A percentile compares a stretch with the other conserved stretches of the same genome.
Evolutionary conservation across 2,329 filamentous ascomycete genomes (phyloP).

Genomic region (Akanthomyces muscarius): DNA sequence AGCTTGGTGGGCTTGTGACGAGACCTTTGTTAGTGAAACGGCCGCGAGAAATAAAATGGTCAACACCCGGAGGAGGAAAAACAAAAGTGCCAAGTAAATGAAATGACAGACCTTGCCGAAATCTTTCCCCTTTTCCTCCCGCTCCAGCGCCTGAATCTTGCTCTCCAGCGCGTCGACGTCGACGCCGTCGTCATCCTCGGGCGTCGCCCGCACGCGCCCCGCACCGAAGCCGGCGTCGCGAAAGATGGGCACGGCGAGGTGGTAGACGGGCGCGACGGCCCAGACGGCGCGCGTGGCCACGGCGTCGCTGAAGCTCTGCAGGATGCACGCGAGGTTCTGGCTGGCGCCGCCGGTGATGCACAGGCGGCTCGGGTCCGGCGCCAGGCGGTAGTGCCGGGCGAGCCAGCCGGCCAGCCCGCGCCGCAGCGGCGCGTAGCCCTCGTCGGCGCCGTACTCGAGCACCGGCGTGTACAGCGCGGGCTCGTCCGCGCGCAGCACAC

Average conservation of each 20-base stretch:
- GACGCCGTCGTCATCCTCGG: conserved; percentile 74
- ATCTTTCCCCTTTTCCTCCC: conserved; percentile 21
- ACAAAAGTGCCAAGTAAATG: neutral
- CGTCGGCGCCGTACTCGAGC: conserved; percentile 77
- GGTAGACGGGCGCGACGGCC: conserved; percentile 79
- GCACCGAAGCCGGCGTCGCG: conserved; percentile 70
- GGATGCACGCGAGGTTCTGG: conserved; percentile 72
- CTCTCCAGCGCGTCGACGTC: conserved; percentile 53
- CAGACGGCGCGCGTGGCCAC: conserved; percentile 70
- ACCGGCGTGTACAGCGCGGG: conserved; percentile 53
- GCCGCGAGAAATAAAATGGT: neutral
- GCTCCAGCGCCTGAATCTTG: conserved; percentile 30
- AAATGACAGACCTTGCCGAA: neutral
- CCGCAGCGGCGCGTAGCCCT: conserved; percentile 67
- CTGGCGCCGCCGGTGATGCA: conserved; percentile 82
- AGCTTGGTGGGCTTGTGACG: conserved; percentile 47
- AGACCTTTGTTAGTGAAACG: neutral
- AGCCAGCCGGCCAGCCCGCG: conserved; percentile 43
- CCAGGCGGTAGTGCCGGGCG: too few relatives aligned
- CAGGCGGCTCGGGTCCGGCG: too few relatives aligned
- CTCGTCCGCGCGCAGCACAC: conserved; percentile 55
- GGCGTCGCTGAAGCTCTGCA: conserved; percentile 79
- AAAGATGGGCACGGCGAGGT: conserved; percentile 81
- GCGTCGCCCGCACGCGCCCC: conserved; percentile 60
- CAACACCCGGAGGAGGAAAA: too few relatives aligned